These are phyloP conservation scores for Cordyceps cateniannulata DNA, from an alignment of 2,329 filamentous ascomycete genomes.

Conservation along the genomic window DNA sequence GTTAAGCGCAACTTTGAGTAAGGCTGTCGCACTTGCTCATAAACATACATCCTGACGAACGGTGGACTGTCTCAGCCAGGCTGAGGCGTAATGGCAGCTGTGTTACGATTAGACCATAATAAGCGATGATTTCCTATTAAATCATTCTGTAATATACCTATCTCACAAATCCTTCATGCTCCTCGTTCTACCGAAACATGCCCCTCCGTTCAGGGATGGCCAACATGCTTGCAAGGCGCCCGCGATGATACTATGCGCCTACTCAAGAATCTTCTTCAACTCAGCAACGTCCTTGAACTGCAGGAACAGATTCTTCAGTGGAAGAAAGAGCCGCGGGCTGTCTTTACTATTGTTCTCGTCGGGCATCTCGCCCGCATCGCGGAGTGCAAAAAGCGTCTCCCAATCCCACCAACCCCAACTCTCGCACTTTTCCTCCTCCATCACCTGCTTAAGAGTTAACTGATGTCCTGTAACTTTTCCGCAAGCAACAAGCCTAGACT, in stretches of 20 bases:
- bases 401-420: conserved; percentile 43
- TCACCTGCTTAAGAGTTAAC: conserved; percentile 20
- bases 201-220: conserved; percentile 17
- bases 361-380: conserved; percentile 15
- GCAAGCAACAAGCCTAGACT: background rate
- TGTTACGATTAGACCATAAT: background rate
- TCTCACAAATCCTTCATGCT: background rate
- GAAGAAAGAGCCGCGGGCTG: background rate
- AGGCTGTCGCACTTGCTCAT: background rate
- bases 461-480: no score
- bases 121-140: background rate
- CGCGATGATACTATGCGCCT: background rate
- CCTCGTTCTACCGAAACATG: background rate
- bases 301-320: background rate
- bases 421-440: conserved; percentile 46
- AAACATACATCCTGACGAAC: background rate
- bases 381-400: conserved; percentile 33
- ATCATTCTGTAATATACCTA: background rate
- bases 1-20: conserved; percentile 9
- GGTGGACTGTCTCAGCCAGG: background rate
- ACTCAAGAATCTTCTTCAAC: background rate
- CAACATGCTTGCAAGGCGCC: conserved; percentile 22
- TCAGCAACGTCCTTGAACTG: background rate
- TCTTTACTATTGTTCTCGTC: background rate
- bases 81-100: conserved; percentile 2